Base-by-base conservation (phyloP, 2,329 filamentous ascomycete genomes). In the Myriosclerotinia curreyana region DNA sequence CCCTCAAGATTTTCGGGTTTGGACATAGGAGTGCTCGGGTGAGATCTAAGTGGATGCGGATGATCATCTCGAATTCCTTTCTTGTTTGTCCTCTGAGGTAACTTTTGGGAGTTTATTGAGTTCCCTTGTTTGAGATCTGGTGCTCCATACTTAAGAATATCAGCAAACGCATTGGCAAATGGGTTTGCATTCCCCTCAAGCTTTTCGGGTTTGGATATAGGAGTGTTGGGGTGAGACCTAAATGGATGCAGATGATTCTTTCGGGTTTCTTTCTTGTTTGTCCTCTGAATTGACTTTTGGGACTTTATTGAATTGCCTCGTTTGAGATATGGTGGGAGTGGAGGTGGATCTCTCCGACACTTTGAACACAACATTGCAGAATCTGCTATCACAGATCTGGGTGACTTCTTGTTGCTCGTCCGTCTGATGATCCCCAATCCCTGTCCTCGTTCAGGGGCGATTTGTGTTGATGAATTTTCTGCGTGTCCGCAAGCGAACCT, bases 401-500 rank as follows among this genome's bases (percentile, higher is more conserved):
- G n/a, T 8, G 14, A 0, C 1, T 8, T 49, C 9, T 25, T 48
- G 31, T 17, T 7, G n/a, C 31, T 36, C 8, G 48, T 12, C 36
- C n/a, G 15, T 25, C 31, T 42, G n/a, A 59, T 36, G 2, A 49
- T 25, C 3, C 28, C n/a, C n/a, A 59, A 22, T 25, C 42, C 55
- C 2, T 14, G 12, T 12, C 1, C n/a, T 38, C 44, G 42, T 11
- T 38, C 28, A 15, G 31, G 22, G 42, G 31, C 55, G 14, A 59
- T 48, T 20, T 31, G 14, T 1, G 42, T 38, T 2, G 28, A 22
- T 1, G 54, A 48, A 22, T 8, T 15, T 49, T 59, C 55, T 48
- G 7, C n/a, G 42, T 59, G 55, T 49, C 55, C 55, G 42, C 55
- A 59, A 20, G 42, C 28, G 55, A 2, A 59, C 1, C 8, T 59